Percentiles rank a stretch among this genome's conserved stretches.
Evolutionary conservation across 176 grass and related monocot genomes (phyloP).

Genomic region (Secale cereale): DNA sequence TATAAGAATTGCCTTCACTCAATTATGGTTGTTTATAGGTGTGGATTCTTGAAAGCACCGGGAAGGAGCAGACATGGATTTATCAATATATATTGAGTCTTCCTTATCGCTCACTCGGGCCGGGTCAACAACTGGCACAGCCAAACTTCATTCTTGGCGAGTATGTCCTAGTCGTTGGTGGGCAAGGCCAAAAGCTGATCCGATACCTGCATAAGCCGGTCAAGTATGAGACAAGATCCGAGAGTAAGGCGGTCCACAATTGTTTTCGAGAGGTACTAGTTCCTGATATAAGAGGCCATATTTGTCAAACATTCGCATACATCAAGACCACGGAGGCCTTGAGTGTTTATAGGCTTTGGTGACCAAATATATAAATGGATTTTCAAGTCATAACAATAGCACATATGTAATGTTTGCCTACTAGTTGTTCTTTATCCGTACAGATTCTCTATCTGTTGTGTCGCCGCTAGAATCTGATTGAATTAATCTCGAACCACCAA

Average conservation of each 20-base stretch:
- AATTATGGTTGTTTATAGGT: not conserved
- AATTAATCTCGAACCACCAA: too few relatives aligned
- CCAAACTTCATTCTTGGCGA: not conserved
- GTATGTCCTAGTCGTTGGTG: not conserved
- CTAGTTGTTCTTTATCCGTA: too few relatives aligned
- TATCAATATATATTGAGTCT: not conserved
- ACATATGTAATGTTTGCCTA: too few relatives aligned
- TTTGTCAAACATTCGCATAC: not conserved
- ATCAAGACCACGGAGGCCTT: not conserved
- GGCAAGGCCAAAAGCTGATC: not conserved
- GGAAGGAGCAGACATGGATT: not conserved
- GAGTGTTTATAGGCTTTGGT: not conserved
- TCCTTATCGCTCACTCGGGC: not conserved
- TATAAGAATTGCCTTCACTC: not conserved
- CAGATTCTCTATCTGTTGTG: too few relatives aligned
- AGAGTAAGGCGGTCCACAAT: fast-evolving
- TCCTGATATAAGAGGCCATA: not conserved
- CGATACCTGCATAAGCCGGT: not conserved
- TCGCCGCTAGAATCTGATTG: too few relatives aligned
- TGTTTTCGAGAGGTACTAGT: fast-evolving
- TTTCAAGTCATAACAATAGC: not conserved
- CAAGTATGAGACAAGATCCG: not conserved
- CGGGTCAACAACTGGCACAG: not conserved
- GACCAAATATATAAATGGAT: not conserved
- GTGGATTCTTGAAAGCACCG: not conserved